phyloP scores from a whole-genome alignment of 1,139 yeast genomes.

The Hyphopichia fennica region DNA sequence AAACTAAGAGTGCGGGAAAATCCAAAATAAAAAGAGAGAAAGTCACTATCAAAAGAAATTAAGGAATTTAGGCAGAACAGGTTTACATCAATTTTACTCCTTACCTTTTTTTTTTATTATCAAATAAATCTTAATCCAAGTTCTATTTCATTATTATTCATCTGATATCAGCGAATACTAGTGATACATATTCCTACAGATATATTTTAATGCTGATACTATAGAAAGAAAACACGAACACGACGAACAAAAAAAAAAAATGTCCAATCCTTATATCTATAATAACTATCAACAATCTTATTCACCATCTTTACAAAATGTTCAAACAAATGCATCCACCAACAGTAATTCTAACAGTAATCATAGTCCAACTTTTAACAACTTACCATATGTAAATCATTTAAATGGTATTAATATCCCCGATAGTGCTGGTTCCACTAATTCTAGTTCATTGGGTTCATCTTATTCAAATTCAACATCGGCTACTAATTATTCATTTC shows the following conservation, averaged over 20 bases:
- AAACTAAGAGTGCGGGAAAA: no score
- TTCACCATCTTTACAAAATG: conserved; percentile 14
- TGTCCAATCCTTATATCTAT: conserved; percentile 39
- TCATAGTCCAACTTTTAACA: conserved; percentile 33
- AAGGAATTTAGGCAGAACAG: no score
- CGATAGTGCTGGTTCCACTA: background rate
- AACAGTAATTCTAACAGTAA: conserved; percentile 5
- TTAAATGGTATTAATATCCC: background rate
- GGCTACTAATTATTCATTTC: conserved; percentile 34
- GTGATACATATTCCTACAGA: no score
- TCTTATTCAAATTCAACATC: conserved; percentile 9
- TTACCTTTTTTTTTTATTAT: no score
- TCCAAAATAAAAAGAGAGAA: no score
- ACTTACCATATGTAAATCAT: conserved; percentile 18
- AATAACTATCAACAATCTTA: conserved; percentile 37
- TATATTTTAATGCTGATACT: background rate
- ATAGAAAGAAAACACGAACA: background rate
- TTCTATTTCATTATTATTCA: no score
- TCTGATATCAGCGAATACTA: no score
- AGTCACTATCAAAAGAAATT: no score
- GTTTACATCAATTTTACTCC: no score
- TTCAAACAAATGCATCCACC: conserved; percentile 6
- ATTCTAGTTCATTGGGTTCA: conserved; percentile 8
- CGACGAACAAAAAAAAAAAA: conserved; percentile 6
- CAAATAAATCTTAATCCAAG: no score